Conservation (phyloP, 257 asterid species). For the Lavandula angustifolia region DNA sequence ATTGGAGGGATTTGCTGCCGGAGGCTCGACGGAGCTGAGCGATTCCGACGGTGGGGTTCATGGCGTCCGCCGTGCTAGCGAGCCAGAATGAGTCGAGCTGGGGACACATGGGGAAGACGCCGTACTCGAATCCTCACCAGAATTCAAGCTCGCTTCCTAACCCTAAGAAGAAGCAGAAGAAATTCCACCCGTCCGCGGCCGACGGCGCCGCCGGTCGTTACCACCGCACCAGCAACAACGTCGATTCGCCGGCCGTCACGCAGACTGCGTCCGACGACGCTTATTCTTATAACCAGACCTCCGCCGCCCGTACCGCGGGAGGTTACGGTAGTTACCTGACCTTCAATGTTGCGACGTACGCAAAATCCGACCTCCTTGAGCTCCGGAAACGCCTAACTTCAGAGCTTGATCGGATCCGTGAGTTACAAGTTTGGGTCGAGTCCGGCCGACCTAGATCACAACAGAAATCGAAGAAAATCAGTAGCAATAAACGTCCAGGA, state of each 20-base stretch:
- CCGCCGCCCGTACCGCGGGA: conserved; percentile 49
- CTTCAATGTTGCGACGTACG: conserved; percentile 51
- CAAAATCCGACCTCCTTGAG: conserved; percentile 57
- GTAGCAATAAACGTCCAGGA: conserved; percentile 48
- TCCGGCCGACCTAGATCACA: conserved; percentile 69
- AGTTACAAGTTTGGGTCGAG: conserved; percentile 66
- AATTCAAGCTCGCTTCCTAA: conserved; percentile 39
- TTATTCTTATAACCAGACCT: conserved; percentile 75
- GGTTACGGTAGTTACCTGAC: conserved; percentile 62
- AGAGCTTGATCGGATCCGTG: conserved; percentile 83
- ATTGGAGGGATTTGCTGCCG: conserved; percentile 36
- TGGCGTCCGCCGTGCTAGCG: conserved; percentile 92
- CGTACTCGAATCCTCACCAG: conserved; percentile 57
- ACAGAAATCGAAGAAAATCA: conserved; percentile 52
- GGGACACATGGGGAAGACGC: conserved; percentile 87
- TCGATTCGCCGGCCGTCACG: conserved; percentile 60
- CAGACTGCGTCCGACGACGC: conserved; percentile 94
- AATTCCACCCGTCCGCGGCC: conserved; percentile 50
- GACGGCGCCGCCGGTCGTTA: conserved; percentile 47
- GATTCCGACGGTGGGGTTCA: conserved; percentile 52
- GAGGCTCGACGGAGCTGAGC: conserved; percentile 36
- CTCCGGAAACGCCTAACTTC: conserved; percentile 56
- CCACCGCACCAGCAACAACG: conserved; percentile 28
- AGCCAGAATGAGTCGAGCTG: conserved; percentile 87
- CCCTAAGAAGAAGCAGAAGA: conserved; percentile 79